Conservation (phyloP, 352 stramenopile genomes). For the Saprolegnia parasitica region DNA sequence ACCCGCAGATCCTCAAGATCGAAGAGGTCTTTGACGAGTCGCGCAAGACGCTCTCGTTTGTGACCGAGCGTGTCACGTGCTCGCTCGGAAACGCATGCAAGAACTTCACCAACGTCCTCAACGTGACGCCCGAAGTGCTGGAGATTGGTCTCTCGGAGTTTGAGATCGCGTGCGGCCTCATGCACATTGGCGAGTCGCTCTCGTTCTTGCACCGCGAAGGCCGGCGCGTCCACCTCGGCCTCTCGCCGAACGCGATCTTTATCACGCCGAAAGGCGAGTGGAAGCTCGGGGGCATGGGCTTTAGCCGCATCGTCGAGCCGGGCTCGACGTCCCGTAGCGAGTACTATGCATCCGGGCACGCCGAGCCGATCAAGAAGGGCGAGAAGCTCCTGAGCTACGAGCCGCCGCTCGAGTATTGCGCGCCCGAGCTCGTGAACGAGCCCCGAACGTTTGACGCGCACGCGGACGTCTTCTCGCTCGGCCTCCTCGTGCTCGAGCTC, state of each 20-base stretch:
- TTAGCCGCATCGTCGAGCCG: conserved; percentile 77
- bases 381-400: conserved; percentile 66
- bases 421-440: conserved; percentile 78
- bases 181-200: conserved; percentile 85
- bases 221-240: conserved; percentile 79
- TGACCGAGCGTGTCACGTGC: conserved; percentile 86
- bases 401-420: conserved; percentile 80
- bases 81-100: conserved; percentile 88
- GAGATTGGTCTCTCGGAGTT: conserved; percentile 86
- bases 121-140: conserved; percentile 81
- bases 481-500: conserved; percentile 78
- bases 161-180: conserved; percentile 80
- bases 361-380: conserved; percentile 38
- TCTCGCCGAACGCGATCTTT: conserved; percentile 85
- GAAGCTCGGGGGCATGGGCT: conserved; percentile 89
- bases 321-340: conserved; percentile 77
- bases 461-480: conserved; percentile 85
- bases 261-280: conserved; percentile 88
- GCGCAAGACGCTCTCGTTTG: conserved; percentile 80
- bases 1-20: conserved; percentile 87
- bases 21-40: conserved; percentile 88
- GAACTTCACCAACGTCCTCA: conserved; percentile 81
- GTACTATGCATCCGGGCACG: conserved; percentile 61
- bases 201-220: conserved; percentile 88
- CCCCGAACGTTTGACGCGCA: conserved; percentile 71